These are phyloP conservation scores for Periconia digitata DNA, from an alignment of 2,329 filamentous ascomycete genomes.

Conservation along the genomic window DNA sequence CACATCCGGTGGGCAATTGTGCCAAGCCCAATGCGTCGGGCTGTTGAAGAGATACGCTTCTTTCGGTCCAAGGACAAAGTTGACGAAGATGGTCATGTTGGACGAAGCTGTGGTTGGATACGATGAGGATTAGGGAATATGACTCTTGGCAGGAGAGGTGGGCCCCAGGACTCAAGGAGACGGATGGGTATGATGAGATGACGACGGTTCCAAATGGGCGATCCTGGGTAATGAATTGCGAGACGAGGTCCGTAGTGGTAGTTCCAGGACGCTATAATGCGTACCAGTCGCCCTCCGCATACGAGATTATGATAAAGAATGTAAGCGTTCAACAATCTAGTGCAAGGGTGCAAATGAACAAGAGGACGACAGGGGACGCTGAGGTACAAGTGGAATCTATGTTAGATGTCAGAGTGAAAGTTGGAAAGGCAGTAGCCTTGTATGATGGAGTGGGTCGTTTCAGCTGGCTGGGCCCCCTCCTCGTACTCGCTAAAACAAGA, in stretches of 20 bases:
- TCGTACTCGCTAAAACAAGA: constrained; percentile 19
- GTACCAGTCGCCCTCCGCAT: no score
- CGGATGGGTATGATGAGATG: not conserved
- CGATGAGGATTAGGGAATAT: not conserved
- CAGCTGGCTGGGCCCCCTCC: constrained; percentile 9
- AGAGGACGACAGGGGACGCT: no score
- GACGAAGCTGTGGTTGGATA: not conserved
- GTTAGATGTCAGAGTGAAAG: no score
- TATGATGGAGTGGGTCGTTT: not conserved
- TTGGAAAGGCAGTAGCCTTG: not conserved
- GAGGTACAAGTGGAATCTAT: no score
- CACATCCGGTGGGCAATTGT: constrained; percentile 30
- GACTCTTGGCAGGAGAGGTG: not conserved
- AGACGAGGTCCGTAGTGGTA: no score
- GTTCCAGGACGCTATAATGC: no score
- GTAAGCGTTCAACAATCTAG: no score
- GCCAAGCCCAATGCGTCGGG: constrained; percentile 36
- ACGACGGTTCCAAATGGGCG: no score
- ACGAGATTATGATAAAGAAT: no score
- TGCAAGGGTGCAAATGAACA: no score
- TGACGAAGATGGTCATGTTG: constrained; percentile 30
- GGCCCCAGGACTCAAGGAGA: no score
- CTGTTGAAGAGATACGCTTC: constrained; percentile 37
- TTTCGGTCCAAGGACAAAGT: constrained; percentile 30
- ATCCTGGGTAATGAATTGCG: no score